Base-by-base conservation (phyloP, 805 yeast genomes). In the Metschnikowia hibisci region DNA sequence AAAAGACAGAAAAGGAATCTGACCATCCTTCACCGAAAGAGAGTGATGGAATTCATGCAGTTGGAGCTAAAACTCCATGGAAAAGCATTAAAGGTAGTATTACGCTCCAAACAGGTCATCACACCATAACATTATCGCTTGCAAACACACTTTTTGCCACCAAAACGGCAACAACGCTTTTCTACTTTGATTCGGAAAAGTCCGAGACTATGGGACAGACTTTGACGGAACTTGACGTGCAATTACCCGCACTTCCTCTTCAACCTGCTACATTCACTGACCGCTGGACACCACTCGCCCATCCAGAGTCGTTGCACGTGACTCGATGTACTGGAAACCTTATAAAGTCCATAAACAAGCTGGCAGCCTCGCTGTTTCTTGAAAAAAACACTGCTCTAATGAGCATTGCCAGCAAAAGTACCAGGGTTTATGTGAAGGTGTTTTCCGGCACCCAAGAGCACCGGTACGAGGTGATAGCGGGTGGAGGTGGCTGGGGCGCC, bases 401-500 rank as follows among this genome's bases (percentile, higher is more conserved):
- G 71, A 47, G 53, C 12, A 40, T 68, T 4, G 67, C 60, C 8
- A 66, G 75, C 20, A 73, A 71, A 43, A 76, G 71, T 16, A 68
- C 76, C 4, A 61, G 66, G 46, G 72, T 73, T 1, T 71, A 58
- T 45, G 73, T 65, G 6, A 65, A 64, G 44, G 27, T 71, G 11
- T 51, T 48, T 42, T 45, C 53, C 20, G 46, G 43, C 6, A 39
- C 15, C 32, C 15, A 38, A 18, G n/a, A 9, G 32, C 12, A 31
- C 41, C 64, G 71, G 42, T 75, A 64, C 57, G 75, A 77, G 54
- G 80, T 83, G 15, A 69, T 80, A 28, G 89, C 87, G 4, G 89
- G 89, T 4, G 89, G 89, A 2, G 84, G 87, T 2, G 81, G 82
- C 2, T 83, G 88, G 88, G 86, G 87, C 1, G 77, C 81, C 23